Evolutionary conservation across 345 rosid species (phyloP).

Genomic region (Raphanus raphanistrum): DNA sequence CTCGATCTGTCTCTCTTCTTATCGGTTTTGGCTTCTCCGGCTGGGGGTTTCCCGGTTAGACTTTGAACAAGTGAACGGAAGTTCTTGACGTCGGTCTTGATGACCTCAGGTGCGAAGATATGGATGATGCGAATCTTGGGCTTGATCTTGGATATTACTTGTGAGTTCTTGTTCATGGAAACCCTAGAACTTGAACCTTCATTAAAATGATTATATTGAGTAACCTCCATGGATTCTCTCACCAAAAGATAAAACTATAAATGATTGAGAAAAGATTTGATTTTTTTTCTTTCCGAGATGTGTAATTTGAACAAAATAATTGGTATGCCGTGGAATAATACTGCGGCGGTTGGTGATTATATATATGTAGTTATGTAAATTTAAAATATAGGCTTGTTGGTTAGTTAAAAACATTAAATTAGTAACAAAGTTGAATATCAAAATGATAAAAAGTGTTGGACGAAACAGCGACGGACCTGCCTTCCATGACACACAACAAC

Average conservation of each 20-base stretch:
- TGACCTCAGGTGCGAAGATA: slow-evolving; percentile 92
- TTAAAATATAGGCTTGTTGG: slow-evolving; percentile 30
- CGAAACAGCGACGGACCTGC: slow-evolving; percentile 40
- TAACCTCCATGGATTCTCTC: slow-evolving; percentile 31
- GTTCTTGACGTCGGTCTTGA: slow-evolving; percentile 82
- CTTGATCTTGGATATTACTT: slow-evolving; percentile 57
- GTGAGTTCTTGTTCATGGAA: slow-evolving; percentile 54
- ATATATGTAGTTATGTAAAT: slow-evolving; percentile 31
- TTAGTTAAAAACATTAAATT: slow-evolving; percentile 27
- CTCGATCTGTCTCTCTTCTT: slow-evolving; percentile 17
- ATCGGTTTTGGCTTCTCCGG: slow-evolving; percentile 28
- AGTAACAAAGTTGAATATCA: slow-evolving; percentile 21
- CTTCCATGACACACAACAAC: slow-evolving; percentile 38
- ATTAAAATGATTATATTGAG: slow-evolving; percentile 30
- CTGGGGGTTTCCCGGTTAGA: slow-evolving; percentile 77
- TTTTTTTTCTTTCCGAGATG: slow-evolving; percentile 13
- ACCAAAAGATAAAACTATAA: background rate
- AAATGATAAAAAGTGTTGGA: slow-evolving; percentile 33
- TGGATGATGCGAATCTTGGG: slow-evolving; percentile 85
- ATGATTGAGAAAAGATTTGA: slow-evolving; percentile 13
- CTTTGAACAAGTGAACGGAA: slow-evolving; percentile 85
- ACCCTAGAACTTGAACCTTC: slow-evolving; percentile 44
- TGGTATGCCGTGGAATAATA: background rate
- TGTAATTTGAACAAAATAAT: background rate
- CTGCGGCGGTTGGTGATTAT: background rate